These are phyloP conservation scores for Quercus engelmannii DNA, from an alignment of 306 rosid species.

Conservation along the genomic window DNA sequence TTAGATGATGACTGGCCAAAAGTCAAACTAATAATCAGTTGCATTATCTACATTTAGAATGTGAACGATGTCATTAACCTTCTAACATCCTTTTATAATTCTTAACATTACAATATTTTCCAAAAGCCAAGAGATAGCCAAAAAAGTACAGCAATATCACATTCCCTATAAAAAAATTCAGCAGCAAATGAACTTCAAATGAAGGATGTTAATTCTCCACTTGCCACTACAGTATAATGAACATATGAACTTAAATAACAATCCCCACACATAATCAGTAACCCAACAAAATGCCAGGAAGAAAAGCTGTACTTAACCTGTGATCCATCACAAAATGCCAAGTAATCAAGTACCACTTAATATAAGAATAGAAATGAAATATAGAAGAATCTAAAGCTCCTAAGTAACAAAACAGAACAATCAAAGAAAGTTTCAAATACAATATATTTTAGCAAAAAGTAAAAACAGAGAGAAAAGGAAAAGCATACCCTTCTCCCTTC, in stretches of 20 bases:
- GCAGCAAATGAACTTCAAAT: not conserved
- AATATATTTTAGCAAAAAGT: not conserved
- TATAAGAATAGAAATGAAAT: not conserved
- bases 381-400: not conserved
- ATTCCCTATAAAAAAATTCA: not conserved
- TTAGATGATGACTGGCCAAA: no score
- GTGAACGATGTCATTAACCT: no score
- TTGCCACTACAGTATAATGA: not conserved
- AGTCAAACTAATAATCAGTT: no score
- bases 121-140: not conserved
- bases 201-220: not conserved
- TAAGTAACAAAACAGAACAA: not conserved
- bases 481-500: not conserved
- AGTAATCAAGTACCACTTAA: not conserved
- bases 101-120: no score
- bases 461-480: not conserved
- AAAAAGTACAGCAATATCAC: not conserved
- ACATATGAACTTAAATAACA: no score
- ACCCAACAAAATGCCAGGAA: not conserved
- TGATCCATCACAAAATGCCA: not conserved
- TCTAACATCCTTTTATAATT: no score
- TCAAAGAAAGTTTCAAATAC: not conserved
- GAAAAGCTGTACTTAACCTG: not conserved
- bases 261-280: no score
- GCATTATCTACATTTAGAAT: no score